Evolutionary conservation across 2,329 filamentous ascomycete species (phyloP).

Genomic region (Stachybotrys elegans): DNA sequence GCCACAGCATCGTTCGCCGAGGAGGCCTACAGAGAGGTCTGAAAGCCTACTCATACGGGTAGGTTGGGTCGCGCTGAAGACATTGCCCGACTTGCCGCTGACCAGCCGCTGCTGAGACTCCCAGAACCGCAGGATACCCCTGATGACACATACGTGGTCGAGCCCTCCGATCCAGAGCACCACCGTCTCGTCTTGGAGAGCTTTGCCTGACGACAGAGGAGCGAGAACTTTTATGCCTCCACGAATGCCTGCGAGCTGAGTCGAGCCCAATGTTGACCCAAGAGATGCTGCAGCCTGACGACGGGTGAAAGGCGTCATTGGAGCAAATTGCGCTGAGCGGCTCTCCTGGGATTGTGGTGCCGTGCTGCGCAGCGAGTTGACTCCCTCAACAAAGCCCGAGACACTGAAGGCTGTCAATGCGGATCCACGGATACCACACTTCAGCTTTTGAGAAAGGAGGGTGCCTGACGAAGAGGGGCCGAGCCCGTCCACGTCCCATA

Average conservation of each 20-base stretch:
- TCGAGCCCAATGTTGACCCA: constrained; percentile 37
- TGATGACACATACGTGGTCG: constrained; percentile 54
- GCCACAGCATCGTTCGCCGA: constrained; percentile 53
- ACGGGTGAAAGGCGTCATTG: constrained; percentile 59
- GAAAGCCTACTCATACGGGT: constrained; percentile 51
- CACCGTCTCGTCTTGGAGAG: constrained; percentile 47
- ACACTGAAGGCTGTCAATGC: constrained; percentile 54
- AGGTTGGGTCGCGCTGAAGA: constrained; percentile 51
- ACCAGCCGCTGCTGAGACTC: constrained; percentile 51
- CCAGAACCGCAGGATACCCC: constrained; percentile 52
- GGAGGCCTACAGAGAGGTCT: constrained; percentile 47
- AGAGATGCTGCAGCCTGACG: constrained; percentile 45
- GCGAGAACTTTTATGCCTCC: constrained; percentile 48
- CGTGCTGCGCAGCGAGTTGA: constrained; percentile 45
- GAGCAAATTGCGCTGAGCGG: constrained; percentile 49
- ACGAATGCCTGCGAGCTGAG: constrained; percentile 45
- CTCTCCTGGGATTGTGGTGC: constrained; percentile 27
- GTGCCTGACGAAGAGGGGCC: constrained; percentile 38
- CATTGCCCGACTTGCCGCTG: constrained; percentile 44
- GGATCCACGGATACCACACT: constrained; percentile 49
- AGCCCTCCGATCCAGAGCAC: constrained; percentile 52
- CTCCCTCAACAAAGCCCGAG: constrained; percentile 57
- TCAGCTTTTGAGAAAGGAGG: constrained; percentile 43
- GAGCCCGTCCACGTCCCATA: constrained; percentile 60
- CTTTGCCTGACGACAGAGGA: constrained; percentile 36